Percentiles rank a stretch among this genome's conserved stretches.
Evolutionary conservation across 2,329 filamentous ascomycete genomes (phyloP).

Genomic region (Penicillium sp.): DNA sequence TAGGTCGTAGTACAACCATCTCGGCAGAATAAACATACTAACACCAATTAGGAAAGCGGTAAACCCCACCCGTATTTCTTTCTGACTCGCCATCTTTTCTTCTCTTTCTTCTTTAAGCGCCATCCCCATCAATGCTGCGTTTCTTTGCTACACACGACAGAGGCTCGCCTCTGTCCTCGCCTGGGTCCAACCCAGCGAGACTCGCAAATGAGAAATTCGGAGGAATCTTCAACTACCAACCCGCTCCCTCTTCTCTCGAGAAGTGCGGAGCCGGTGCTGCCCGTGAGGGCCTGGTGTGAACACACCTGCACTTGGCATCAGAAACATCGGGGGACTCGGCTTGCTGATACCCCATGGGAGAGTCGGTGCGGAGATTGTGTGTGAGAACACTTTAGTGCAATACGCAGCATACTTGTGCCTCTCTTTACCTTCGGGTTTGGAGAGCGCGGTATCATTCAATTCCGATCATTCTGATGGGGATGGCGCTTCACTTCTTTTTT

Average conservation of each 20-base stretch:
- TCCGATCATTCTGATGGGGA: slow-evolving; percentile 86
- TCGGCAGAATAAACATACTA: slow-evolving; percentile 5
- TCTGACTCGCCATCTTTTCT: slow-evolving; percentile 12
- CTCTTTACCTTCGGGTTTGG: slow-evolving; percentile 30
- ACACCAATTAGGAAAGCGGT: slow-evolving; percentile 11
- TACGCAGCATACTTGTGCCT: slow-evolving; percentile 69
- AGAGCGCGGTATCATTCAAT: slow-evolving; percentile 67
- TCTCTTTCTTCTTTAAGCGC: slow-evolving; percentile 57
- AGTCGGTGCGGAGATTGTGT: slow-evolving; percentile 93
- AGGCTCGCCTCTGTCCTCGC: slow-evolving; percentile 26
- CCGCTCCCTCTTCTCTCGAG: slow-evolving; percentile 35
- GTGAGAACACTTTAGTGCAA: slow-evolving; percentile 87
- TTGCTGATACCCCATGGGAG: slow-evolving; percentile 65
- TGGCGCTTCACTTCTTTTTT: slow-evolving; percentile 59
- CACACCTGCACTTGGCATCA: slow-evolving; percentile 85
- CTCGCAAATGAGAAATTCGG: slow-evolving; percentile 96
- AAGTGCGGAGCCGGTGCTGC: slow-evolving; percentile 51
- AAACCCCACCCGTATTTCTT: slow-evolving; percentile 8
- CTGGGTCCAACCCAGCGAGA: slow-evolving; percentile 14
- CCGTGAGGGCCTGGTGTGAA: slow-evolving; percentile 82
- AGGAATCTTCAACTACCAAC: slow-evolving; percentile 74
- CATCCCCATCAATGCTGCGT: slow-evolving; percentile 88
- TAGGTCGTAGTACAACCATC: too few relatives aligned
- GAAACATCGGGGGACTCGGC: slow-evolving; percentile 67
- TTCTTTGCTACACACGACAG: slow-evolving; percentile 86